Conservation (phyloP, 345 rosid species). For the Eutrema japonicum region DNA sequence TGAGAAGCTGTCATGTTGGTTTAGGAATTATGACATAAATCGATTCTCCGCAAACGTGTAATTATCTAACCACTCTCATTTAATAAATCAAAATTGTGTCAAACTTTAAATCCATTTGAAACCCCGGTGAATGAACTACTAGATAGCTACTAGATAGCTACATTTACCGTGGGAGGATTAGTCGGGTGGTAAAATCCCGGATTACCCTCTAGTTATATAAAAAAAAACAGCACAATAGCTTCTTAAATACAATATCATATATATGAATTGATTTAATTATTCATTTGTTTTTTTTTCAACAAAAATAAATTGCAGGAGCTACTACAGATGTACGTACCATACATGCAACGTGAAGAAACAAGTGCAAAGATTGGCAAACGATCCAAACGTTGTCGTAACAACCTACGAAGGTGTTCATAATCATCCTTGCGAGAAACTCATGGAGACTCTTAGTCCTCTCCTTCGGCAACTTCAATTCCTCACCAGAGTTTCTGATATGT, state of each 20-base stretch:
- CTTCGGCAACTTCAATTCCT: conserved; percentile 90
- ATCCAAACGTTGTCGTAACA: conserved; percentile 19
- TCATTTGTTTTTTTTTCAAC: conserved; percentile 1
- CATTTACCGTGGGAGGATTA: no score
- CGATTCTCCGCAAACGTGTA: no score
- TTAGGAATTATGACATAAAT: no score
- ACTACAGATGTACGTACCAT: conserved; percentile 90
- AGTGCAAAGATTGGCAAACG: conserved; percentile 71
- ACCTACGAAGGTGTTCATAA: conserved; percentile 39
- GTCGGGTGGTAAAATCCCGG: no score
- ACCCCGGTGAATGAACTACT: no score
- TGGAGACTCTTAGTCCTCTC: conserved; percentile 93
- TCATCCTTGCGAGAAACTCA: conserved; percentile 89
- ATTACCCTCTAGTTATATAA: no score
- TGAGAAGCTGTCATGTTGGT: no score
- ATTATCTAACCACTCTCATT: no score
- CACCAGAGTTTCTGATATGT: conserved; percentile 48
- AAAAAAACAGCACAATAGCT: neutral
- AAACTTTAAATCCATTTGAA: no score
- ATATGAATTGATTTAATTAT: neutral
- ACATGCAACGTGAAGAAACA: conserved; percentile 97
- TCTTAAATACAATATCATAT: conserved; percentile 1
- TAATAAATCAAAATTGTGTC: no score
- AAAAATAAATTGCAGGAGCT: conserved; percentile 58
- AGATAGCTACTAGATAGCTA: no score